A percentile compares a stretch with the other conserved stretches of the same genome.
phyloP scores from a whole-genome alignment of 495 filamentous ascomycete genomes.

The Aspergillus funiculosus region DNA sequence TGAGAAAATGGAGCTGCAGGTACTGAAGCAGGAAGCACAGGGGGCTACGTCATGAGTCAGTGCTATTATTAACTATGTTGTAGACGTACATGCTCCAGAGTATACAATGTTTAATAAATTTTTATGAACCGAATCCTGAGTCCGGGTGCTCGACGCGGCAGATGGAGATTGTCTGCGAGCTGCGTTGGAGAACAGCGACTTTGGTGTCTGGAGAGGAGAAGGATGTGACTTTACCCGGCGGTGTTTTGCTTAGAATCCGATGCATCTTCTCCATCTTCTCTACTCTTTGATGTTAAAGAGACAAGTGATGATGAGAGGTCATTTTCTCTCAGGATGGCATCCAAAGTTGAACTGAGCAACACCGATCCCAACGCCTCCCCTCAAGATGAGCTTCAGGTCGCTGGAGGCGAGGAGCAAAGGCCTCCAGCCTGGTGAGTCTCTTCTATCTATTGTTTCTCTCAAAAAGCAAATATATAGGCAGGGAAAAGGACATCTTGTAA shows the following conservation, averaged over 20 bases:
- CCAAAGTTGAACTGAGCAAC: conserved; percentile 1
- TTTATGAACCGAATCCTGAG: too few species aligned
- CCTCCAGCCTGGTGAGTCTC: background rate
- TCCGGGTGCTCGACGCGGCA: too few species aligned
- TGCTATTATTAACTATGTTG: too few species aligned
- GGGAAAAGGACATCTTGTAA: background rate
- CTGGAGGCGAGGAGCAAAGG: background rate
- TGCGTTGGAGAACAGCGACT: background rate
- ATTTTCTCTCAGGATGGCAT: background rate
- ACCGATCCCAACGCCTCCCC: background rate
- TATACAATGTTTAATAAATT: background rate
- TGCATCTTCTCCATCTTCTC: background rate
- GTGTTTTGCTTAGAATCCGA: too few species aligned
- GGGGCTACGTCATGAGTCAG: background rate
- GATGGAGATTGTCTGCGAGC: too few species aligned
- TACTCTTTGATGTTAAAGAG: background rate
- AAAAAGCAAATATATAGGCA: too few species aligned
- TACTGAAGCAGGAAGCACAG: conserved; percentile 44
- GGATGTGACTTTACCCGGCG: conserved; percentile 3
- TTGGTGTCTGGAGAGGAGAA: conserved; percentile 4
- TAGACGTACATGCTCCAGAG: too few species aligned
- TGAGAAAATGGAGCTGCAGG: conserved; percentile 65
- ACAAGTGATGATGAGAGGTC: background rate
- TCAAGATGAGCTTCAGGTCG: background rate
- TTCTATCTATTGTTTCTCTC: background rate